Evolutionary conservation across 257 asterid genomes (phyloP).

Genomic region (Coffea eugenioides): DNA sequence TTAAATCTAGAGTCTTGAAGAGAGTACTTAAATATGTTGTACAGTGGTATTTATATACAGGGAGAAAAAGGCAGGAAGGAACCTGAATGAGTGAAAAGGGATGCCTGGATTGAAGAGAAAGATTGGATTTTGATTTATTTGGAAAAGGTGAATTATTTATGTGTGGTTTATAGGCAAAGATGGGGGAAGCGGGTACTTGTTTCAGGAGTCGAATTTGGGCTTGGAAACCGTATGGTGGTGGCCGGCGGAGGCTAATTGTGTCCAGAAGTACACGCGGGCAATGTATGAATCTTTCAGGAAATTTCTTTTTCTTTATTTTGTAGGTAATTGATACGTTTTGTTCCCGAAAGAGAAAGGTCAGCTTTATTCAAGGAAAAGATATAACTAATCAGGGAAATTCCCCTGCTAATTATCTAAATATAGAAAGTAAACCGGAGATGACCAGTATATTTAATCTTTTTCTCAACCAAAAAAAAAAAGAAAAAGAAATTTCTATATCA

Average conservation of each 20-base stretch:
- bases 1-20: slow-evolving; percentile 4
- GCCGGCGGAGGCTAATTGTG: slow-evolving; percentile 19
- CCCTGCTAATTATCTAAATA: not conserved
- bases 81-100: slow-evolving; percentile 18
- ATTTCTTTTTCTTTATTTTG: not conserved
- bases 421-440: not conserved
- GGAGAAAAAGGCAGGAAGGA: slow-evolving; percentile 1
- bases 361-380: not conserved
- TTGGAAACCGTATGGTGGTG: slow-evolving; percentile 12
- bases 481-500: no score
- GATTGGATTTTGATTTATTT: slow-evolving; percentile 9
- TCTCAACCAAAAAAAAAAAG: no score
- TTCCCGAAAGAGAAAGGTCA: not conserved
- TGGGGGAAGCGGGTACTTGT: not conserved
- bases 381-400: no score
- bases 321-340: not conserved
- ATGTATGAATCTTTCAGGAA: slow-evolving; percentile 2
- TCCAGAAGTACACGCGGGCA: slow-evolving; percentile 19
- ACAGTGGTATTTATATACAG: not conserved
- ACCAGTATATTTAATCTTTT: not conserved
- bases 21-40: not conserved
- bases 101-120: slow-evolving; percentile 20
- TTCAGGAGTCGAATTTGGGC: not conserved
- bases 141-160: not conserved
- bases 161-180: slow-evolving; percentile 28